Evolutionary conservation across 2,329 filamentous ascomycete genomes (phyloP).

Genomic region (Botryosphaeria agaves): DNA sequence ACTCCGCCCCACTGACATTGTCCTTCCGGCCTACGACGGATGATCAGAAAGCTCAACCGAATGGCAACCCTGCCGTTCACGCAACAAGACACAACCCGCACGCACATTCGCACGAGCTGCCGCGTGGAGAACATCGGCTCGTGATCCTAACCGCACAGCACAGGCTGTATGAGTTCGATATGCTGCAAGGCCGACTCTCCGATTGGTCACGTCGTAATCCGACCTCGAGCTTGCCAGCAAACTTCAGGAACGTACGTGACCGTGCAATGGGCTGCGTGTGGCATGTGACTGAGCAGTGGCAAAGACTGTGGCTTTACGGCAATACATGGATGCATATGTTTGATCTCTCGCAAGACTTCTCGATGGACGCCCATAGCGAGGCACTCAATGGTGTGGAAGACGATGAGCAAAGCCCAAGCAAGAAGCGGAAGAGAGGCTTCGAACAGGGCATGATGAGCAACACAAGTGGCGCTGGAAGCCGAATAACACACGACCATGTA

Average conservation of each 20-base stretch:
- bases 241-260: conserved; percentile 60
- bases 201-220: conserved; percentile 79
- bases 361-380: conserved; percentile 22
- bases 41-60: conserved; percentile 13
- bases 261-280: conserved; percentile 71
- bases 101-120: conserved; percentile 37
- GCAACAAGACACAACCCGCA: conserved; percentile 32
- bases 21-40: conserved; percentile 23
- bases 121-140: conserved; percentile 35
- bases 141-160: conserved; percentile 46
- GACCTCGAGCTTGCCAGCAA: conserved; percentile 51
- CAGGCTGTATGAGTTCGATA: conserved; percentile 62
- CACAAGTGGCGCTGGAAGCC: conserved; percentile 39
- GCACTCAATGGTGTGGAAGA: neutral
- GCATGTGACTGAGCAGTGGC: conserved; percentile 40
- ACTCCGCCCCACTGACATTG: conserved; percentile 26
- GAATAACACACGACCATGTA: conserved; percentile 26
- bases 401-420: conserved; percentile 4
- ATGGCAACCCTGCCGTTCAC: conserved; percentile 31
- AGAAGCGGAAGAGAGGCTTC: conserved; percentile 14
- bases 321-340: conserved; percentile 83
- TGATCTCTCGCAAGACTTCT: conserved; percentile 56
- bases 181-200: conserved; percentile 57
- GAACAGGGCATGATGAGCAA: conserved; percentile 25
- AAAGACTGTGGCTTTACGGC: conserved; percentile 76